A percentile compares a stretch with the other conserved stretches of the same genome.
Conservation (phyloP, 257 asterid species). For the Ilex aquifolium region DNA sequence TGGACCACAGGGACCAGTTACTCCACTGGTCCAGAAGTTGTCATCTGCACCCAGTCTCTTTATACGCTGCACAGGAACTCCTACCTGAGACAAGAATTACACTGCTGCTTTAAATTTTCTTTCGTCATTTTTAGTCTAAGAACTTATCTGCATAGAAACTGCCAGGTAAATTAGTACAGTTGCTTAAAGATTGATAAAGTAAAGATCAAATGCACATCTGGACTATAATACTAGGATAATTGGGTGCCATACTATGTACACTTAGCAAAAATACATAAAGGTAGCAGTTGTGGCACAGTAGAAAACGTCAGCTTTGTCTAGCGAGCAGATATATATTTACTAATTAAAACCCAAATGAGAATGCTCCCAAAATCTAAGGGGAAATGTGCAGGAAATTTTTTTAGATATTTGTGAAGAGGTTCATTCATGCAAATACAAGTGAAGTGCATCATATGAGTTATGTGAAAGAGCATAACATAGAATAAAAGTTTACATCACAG, state of each 20-base stretch:
- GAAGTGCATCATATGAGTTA: too few species aligned
- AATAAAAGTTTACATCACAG: not conserved
- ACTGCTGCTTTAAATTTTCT: not conserved
- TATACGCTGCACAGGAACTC: slow-evolving; percentile 72
- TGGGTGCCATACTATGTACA: not conserved
- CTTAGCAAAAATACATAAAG: not conserved
- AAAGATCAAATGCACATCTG: not conserved
- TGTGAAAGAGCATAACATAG: not conserved
- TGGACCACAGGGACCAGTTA: slow-evolving; percentile 95
- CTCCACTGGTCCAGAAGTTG: slow-evolving; percentile 97
- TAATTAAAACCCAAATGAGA: too few species aligned
- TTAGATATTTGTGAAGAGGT: too few species aligned
- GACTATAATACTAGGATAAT: not conserved
- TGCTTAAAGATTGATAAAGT: not conserved
- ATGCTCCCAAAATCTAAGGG: too few species aligned
- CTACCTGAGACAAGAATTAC: slow-evolving; percentile 46
- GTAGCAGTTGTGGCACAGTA: too few species aligned
- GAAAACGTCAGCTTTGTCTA: too few species aligned
- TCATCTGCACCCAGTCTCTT: slow-evolving; percentile 84
- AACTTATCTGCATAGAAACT: slow-evolving; percentile 4
- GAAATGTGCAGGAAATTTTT: too few species aligned
- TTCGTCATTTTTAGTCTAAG: not conserved
- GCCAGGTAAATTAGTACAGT: not conserved
- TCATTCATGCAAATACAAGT: too few species aligned
- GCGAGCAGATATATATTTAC: too few species aligned